Evolutionary conservation across 2,329 filamentous ascomycete genomes (phyloP).

Genomic region (Macrophomina phaseolina): DNA sequence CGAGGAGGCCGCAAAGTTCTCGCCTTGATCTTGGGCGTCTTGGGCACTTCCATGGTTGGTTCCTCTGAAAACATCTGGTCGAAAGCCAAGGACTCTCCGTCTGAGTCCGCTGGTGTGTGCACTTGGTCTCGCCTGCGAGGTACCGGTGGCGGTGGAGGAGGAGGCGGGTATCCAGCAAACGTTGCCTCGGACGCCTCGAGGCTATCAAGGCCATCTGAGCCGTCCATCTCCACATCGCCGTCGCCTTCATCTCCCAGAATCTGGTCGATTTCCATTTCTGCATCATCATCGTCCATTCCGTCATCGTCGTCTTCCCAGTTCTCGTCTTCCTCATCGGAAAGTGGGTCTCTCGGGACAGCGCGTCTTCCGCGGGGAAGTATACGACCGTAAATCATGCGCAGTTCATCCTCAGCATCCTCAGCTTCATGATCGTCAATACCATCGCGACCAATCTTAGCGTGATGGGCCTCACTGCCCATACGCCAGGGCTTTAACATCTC

Average conservation of each 20-base stretch:
- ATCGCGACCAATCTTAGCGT: conserved; percentile 76
- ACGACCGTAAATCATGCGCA: conserved; percentile 40
- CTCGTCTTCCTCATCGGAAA: conserved; percentile 56
- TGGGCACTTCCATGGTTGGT: conserved; percentile 76
- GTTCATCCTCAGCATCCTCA: conserved; percentile 59
- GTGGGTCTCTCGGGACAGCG: conserved; percentile 35
- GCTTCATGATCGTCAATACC: conserved; percentile 82
- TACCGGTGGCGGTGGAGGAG: conserved; percentile 56
- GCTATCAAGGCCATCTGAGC: conserved; percentile 63
- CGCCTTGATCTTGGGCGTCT: conserved; percentile 69
- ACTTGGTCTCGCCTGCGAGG: conserved; percentile 63
- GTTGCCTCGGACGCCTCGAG: conserved; percentile 79
- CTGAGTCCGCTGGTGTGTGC: conserved; percentile 73
- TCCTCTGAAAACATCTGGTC: conserved; percentile 27
- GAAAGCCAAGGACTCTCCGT: conserved; percentile 65
- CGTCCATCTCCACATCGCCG: conserved; percentile 58
- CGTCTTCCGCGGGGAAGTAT: conserved; percentile 35
- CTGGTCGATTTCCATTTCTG: conserved; percentile 54
- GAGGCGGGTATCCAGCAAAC: conserved; percentile 74
- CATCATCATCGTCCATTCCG: conserved; percentile 52
- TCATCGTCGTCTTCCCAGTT: conserved; percentile 54
- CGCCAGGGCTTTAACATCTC: conserved; percentile 89
- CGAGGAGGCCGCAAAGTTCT: conserved; percentile 59
- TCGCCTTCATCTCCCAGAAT: conserved; percentile 54
- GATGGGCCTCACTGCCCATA: conserved; percentile 80